Evolutionary conservation across 148 eudicot genomes (phyloP).

Genomic region (Gaultheria prostrata): DNA sequence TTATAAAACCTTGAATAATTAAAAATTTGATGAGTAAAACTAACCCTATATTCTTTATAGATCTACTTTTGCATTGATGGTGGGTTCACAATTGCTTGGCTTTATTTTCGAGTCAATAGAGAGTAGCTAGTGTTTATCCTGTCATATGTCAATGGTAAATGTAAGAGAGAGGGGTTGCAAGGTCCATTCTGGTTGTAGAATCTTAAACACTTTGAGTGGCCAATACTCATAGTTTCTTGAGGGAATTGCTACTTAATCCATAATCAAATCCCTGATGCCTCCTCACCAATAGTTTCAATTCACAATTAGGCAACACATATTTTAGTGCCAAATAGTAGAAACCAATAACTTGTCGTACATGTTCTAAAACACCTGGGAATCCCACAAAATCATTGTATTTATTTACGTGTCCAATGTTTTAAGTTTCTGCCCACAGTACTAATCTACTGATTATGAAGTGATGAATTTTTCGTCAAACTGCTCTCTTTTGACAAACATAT

Average conservation of each 20-base stretch:
- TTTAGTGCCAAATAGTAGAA: not conserved
- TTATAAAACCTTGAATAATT: not conserved
- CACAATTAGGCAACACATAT: not conserved
- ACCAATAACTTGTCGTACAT: not conserved
- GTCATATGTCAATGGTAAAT: not conserved
- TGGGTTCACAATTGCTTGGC: not conserved
- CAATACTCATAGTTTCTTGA: not conserved
- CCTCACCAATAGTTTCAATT: not conserved
- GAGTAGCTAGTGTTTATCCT: not conserved
- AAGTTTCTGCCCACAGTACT: not conserved
- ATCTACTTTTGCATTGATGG: not conserved
- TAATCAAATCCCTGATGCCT: not conserved
- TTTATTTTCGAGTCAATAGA: not conserved
- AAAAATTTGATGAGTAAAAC: not conserved
- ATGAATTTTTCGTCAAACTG: too few species aligned
- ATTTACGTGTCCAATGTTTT: not conserved
- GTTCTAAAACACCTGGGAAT: not conserved
- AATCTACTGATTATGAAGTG: not conserved
- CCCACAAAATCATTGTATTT: not conserved
- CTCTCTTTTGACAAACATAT: too few species aligned
- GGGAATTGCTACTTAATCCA: not conserved
- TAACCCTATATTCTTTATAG: not conserved
- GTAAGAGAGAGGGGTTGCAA: not conserved
- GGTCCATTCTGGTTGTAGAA: not conserved
- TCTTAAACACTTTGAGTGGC: not conserved